Percentiles rank a stretch among this genome's conserved stretches.
Evolutionary conservation across 805 yeast species (phyloP).

Genomic region (Pichia nanzhaoensis): DNA sequence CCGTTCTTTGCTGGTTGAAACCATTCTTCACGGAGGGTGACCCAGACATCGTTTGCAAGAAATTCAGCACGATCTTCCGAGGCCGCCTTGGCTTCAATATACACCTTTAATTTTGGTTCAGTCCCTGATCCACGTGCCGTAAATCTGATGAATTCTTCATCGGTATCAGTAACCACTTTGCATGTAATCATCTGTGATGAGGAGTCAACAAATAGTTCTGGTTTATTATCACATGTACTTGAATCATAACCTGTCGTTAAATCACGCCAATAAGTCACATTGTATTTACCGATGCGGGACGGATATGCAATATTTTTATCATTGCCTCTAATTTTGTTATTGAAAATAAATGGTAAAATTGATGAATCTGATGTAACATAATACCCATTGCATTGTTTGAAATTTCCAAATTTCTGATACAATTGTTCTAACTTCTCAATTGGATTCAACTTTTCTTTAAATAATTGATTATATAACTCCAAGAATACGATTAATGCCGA

Average conservation of each 20-base stretch:
- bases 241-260: conserved; percentile 79
- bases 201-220: conserved; percentile 64
- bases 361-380: conserved; percentile 55
- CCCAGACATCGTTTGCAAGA: conserved; percentile 66
- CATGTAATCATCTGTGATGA: conserved; percentile 84
- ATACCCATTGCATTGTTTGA: conserved; percentile 82
- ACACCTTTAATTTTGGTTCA: conserved; percentile 89
- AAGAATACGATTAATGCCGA: conserved; percentile 71
- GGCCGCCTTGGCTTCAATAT: conserved; percentile 66
- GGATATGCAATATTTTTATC: conserved; percentile 33
- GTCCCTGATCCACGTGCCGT: conserved; percentile 95
- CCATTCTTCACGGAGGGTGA: conserved; percentile 42
- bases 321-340: conserved; percentile 31
- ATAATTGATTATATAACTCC: conserved; percentile 57
- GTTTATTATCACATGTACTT: conserved; percentile 46
- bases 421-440: conserved; percentile 50
- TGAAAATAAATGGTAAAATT: conserved; percentile 50
- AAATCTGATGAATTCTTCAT: conserved; percentile 47
- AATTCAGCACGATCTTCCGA: conserved; percentile 40
- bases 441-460: conserved; percentile 32
- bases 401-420: conserved; percentile 65
- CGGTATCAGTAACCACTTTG: conserved; percentile 27
- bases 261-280: conserved; percentile 70
- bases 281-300: conserved; percentile 45
- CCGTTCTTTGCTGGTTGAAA: conserved; percentile 50